phyloP scores from a whole-genome alignment of 441 rosid species.

The Omphalea diandra region DNA sequence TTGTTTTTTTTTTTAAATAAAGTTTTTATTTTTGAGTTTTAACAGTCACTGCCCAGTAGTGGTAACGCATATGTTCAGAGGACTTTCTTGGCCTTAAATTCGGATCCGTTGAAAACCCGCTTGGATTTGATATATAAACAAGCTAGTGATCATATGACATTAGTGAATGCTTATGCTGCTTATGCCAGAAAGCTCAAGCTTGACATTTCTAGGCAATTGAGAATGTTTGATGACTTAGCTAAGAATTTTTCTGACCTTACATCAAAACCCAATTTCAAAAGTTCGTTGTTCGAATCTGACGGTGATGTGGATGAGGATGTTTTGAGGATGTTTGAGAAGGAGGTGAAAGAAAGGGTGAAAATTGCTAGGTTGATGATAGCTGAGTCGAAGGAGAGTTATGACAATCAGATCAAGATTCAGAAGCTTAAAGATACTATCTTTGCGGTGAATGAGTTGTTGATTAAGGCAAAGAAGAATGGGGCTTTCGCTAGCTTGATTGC shows the following conservation, averaged over 20 bases:
- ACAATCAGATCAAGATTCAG: conserved; percentile 91
- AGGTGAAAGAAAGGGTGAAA: conserved; percentile 83
- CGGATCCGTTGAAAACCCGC: conserved; percentile 77
- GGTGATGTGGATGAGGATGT: conserved; percentile 67
- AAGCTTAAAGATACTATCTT: conserved; percentile 87
- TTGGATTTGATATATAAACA: conserved; percentile 80
- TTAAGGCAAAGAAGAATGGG: conserved; percentile 86
- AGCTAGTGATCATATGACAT: conserved; percentile 72
- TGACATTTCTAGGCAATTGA: conserved; percentile 71
- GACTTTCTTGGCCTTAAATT: conserved; percentile 66
- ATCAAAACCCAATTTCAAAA: conserved; percentile 45
- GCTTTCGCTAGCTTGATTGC: conserved; percentile 72
- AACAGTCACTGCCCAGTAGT: conserved; percentile 47
- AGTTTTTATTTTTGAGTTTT: background rate
- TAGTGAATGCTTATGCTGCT: conserved; percentile 79
- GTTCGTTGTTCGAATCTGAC: conserved; percentile 42
- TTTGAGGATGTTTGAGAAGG: conserved; percentile 75
- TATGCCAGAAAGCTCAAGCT: conserved; percentile 90
- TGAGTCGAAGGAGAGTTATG: conserved; percentile 81
- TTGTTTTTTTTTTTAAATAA: background rate
- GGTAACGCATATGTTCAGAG: conserved; percentile 67
- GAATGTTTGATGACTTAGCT: conserved; percentile 69
- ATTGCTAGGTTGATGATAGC: conserved; percentile 60
- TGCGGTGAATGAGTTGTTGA: conserved; percentile 65
- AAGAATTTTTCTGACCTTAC: conserved; percentile 59